These are phyloP conservation scores for Aspergillus sp. DNA, from an alignment of 2,329 filamentous ascomycete genomes.

Conservation along the genomic window DNA sequence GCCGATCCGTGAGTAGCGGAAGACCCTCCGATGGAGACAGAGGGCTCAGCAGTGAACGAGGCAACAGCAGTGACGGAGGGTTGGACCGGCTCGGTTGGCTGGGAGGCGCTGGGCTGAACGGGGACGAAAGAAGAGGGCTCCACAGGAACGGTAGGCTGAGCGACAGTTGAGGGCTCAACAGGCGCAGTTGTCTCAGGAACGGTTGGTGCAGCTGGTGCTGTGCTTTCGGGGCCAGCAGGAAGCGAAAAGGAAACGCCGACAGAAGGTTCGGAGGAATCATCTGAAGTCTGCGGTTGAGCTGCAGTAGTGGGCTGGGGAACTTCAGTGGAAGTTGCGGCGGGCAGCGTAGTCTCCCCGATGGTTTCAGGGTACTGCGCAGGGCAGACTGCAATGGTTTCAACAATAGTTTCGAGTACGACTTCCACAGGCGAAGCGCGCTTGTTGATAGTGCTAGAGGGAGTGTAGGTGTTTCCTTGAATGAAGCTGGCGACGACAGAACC, in stretches of 20 bases:
- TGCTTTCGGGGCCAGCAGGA: too few species aligned
- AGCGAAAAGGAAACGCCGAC: too few species aligned
- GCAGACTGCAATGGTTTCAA: conserved; percentile 21
- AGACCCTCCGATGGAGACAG: background rate
- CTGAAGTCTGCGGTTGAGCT: background rate
- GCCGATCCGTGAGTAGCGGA: too few species aligned
- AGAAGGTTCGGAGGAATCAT: too few species aligned
- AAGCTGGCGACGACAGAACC: conserved; percentile 67
- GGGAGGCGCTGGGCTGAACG: too few species aligned
- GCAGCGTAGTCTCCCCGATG: background rate
- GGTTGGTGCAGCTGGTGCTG: too few species aligned
- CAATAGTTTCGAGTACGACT: conserved; percentile 21
- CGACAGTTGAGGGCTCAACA: too few species aligned
- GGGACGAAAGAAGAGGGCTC: too few species aligned
- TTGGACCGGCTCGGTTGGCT: too few species aligned
- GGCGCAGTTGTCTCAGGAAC: too few species aligned
- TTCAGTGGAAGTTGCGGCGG: conserved; percentile 4
- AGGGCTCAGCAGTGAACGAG: conserved; percentile 1
- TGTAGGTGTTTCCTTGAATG: conserved; percentile 75
- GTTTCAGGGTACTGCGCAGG: conserved; percentile 7
- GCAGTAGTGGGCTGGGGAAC: conserved; percentile 6
- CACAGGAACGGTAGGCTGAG: too few species aligned
- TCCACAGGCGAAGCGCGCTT: conserved; percentile 23
- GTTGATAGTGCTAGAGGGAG: conserved; percentile 16
- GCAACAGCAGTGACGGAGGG: conserved; percentile 5